Evolutionary conservation across 768 basidiomycete genomes (phyloP), one percentile per base, ranked within the genome.

Genomic region (Vararia minispora): DNA sequence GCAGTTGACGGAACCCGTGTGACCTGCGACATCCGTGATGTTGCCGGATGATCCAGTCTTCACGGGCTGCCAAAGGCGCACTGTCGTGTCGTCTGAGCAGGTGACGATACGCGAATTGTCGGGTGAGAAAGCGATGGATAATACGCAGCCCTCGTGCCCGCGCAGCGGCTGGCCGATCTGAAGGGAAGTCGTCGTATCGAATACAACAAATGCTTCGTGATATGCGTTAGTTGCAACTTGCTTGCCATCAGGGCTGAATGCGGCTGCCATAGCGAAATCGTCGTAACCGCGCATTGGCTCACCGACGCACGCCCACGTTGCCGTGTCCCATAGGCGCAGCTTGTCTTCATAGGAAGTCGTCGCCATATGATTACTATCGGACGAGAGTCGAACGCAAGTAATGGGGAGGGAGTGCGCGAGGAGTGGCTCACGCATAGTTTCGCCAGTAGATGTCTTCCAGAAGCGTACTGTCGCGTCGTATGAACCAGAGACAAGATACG

Each of bases 1-100:
- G 17, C 63, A 62, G 58, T 71, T 70, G 20, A 72, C 69, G 23
- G 61, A 63, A 45, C 70, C 68, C 37, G 58, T 62, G 54, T 72
- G 69, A 6, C 68, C 68, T 7, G 25, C 13, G 18, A 37, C n/a
- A 48, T 71, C 68, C n/a, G n/a, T n/a, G n/a, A n/a, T n/a, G 11
- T 12, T 17, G 18, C 3, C 36, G 26, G 3, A 7, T 25, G 30
- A 28, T 24, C 2, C 21, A 44, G 58, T 58, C 43, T 71, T 57
- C 23, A 51, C 13, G 66, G 68, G 3, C 48, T 71, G 68, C 69
- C 69, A 72, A 5, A 72, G 59, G 28, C 69, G 61, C 28, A 72
- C 64, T 50, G 68, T 57, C 14, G 64, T 65, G 48, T 72, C 69
- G 18, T 71, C 55, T 28, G 57, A 59, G 11, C 69, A n/a, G 20